These are phyloP conservation scores for Plenodomus tracheiphilus DNA, from an alignment of 2,329 filamentous ascomycete species.

Conservation along the genomic window DNA sequence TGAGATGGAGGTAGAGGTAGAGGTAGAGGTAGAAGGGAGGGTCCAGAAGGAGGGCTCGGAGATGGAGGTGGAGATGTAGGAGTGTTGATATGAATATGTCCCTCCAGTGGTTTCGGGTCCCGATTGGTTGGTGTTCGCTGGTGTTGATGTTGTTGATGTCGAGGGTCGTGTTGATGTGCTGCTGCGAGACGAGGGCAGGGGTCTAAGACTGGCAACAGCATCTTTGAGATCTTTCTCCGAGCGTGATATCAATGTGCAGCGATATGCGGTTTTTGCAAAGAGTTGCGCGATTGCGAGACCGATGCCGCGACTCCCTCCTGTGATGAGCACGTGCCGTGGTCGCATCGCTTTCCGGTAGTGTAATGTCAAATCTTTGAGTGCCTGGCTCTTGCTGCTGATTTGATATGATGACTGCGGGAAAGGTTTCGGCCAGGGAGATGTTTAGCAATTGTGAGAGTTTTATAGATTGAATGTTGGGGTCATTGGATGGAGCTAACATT, in stretches of 20 bases:
- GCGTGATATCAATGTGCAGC: slow-evolving; percentile 40
- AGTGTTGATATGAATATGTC: slow-evolving; percentile 23
- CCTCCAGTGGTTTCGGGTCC: no score
- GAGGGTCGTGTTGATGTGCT: neutral
- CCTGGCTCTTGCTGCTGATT: neutral
- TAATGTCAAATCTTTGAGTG: neutral
- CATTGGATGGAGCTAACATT: no score
- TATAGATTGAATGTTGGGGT: no score
- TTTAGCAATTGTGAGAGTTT: no score
- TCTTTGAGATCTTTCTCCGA: slow-evolving; percentile 22
- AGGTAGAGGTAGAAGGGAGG: no score
- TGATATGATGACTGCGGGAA: no score
- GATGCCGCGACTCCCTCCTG: slow-evolving; percentile 45
- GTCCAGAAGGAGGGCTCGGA: slow-evolving; percentile 32
- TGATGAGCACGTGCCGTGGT: slow-evolving; percentile 40
- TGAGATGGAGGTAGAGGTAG: neutral
- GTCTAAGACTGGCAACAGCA: slow-evolving; percentile 25
- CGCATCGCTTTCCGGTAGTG: neutral
- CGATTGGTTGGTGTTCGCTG: neutral
- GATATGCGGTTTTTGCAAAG: slow-evolving; percentile 34
- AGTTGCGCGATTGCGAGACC: slow-evolving; percentile 43
- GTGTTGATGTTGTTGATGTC: neutral
- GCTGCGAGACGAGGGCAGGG: slow-evolving; percentile 10
- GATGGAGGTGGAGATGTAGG: slow-evolving; percentile 35
- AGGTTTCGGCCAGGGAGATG: no score